These are phyloP conservation scores for Colletotrichum zoysiae DNA, from an alignment of 2,329 filamentous ascomycete species.

Conservation along the genomic window DNA sequence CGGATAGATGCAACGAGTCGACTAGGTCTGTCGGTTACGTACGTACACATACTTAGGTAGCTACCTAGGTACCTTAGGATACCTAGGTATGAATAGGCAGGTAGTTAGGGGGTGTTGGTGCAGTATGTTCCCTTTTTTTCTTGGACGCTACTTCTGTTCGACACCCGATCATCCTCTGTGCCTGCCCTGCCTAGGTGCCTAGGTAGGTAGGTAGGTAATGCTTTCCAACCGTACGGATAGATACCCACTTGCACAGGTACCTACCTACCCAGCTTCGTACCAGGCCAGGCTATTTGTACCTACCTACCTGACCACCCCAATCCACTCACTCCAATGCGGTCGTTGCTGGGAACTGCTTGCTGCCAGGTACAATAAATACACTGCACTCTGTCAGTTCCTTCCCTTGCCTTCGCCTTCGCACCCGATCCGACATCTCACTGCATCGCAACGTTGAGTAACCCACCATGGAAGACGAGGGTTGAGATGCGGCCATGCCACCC, in stretches of 20 bases:
- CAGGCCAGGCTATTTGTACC: not conserved
- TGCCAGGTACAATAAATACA: conserved; percentile 27
- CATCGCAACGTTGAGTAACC: not conserved
- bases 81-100: conserved; percentile 1
- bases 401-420: conserved; percentile 3
- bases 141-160: not conserved
- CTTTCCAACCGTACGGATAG: not conserved
- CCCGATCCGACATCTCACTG: conserved; percentile 7
- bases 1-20: too few species aligned
- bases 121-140: not conserved
- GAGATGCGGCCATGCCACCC: not conserved
- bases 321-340: not conserved
- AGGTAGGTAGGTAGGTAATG: too few species aligned
- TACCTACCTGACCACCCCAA: not conserved
- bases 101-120: conserved; percentile 13
- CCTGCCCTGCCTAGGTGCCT: conserved; percentile 5
- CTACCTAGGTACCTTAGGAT: not conserved
- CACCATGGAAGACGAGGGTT: conserved; percentile 2
- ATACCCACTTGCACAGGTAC: too few species aligned
- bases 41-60: too few species aligned
- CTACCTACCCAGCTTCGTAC: not conserved
- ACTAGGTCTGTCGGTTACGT: too few species aligned
- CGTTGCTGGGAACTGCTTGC: conserved; percentile 14
- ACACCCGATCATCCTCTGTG: not conserved
- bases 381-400: not conserved